These are phyloP conservation scores for Aspergillus intermedius DNA, from an alignment of 2,329 filamentous ascomycete genomes.

Conservation along the genomic window DNA sequence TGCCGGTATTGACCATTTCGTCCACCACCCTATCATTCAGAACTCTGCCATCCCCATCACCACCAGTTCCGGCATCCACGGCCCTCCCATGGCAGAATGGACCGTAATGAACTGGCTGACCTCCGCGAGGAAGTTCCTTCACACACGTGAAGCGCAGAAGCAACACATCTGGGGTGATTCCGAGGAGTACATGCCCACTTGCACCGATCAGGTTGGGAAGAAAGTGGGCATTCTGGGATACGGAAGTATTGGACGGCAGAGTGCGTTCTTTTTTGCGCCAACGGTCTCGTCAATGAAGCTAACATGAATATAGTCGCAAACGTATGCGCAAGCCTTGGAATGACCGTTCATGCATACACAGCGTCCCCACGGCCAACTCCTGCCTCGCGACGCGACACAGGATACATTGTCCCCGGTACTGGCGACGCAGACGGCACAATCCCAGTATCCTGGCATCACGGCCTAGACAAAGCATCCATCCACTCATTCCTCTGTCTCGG, in stretches of 20 bases:
- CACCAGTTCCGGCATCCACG: conserved; percentile 52
- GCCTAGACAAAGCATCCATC: conserved; percentile 46
- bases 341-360: conserved; percentile 69
- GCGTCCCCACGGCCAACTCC: conserved; percentile 61
- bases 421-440: conserved; percentile 53
- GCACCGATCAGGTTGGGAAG: conserved; percentile 52
- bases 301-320: conserved; percentile 38
- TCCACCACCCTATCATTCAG: conserved; percentile 48
- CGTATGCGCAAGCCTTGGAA: conserved; percentile 59
- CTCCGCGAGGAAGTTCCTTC: conserved; percentile 50
- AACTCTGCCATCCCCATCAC: conserved; percentile 49
- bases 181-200: conserved; percentile 16
- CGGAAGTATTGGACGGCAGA: conserved; percentile 57
- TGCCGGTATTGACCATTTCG: conserved; percentile 52
- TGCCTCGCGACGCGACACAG: conserved; percentile 56
- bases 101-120: conserved; percentile 56
- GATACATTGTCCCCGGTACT: conserved; percentile 63
- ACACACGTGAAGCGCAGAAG: conserved; percentile 53
- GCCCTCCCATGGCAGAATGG: conserved; percentile 63
- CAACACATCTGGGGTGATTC: conserved; percentile 44
- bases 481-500: conserved; percentile 50
- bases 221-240: conserved; percentile 57
- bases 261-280: conserved; percentile 26
- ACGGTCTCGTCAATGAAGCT: too few relatives aligned
- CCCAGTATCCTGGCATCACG: conserved; percentile 53